Evolutionary conservation across 768 basidiomycete species (phyloP), one percentile per base, ranked within the genome.

Genomic region (Boletus barrowsii): DNA sequence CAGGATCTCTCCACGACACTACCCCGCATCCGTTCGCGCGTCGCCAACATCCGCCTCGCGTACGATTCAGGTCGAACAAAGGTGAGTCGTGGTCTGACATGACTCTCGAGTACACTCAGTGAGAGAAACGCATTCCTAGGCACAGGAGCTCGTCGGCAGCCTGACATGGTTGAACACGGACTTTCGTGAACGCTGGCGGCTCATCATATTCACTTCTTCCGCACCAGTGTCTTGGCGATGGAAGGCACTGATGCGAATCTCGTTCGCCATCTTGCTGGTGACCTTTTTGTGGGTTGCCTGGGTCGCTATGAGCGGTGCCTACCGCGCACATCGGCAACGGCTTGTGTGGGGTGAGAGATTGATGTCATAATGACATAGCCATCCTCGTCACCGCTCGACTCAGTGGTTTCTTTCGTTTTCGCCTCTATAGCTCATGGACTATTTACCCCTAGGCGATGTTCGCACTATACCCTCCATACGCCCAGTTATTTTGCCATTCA

Each of bases 271-370:
- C 4, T 78, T 79, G 5, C 78, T 88, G 60, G 62, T 86, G 44
- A 70, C 78, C 20, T 86, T 84, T 68, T 72, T 79, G 40, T 83
- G 82, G 77, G 70, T 86, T 14, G 70, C 78, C 24, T 86, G 79
- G 79, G 78, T 84, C 30, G 80, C 83, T 0, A 64, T 87, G 18
- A 74, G 76, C 22, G 89, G 88, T 30, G 88, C 82, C 24, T 86
- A 87, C 55, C 76, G 84, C 36, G 89, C 88, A 20, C 86, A 91
- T 66, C 77, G 84, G 60, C 83, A 88, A 62, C 75, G 87, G 40
- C 79, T 89, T 20, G 81, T 91, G 14, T 91, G 88, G 87, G 89
- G 89, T 47, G 87, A 88, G 62, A 80, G 83, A 48, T 74, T 91
- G 53, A 86, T 90, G 79, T 87, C 83, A 42, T 90, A 68, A 76